These are phyloP conservation scores for Candida broadrunensis DNA, from an alignment of 805 yeast species.

Conservation along the genomic window DNA sequence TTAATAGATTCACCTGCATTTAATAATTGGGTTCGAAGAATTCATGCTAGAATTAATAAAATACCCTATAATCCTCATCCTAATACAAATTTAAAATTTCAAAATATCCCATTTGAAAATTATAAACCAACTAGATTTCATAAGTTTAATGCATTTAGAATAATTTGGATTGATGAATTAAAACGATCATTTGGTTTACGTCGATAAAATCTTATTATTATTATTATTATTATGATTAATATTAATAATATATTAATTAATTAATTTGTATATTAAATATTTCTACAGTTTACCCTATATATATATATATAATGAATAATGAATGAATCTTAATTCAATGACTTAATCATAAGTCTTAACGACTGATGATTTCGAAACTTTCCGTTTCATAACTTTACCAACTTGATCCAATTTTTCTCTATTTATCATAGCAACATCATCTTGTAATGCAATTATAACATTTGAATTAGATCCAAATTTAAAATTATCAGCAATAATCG, in stretches of 20 bases:
- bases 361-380: not conserved
- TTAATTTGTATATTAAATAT: not conserved
- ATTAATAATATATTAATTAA: not conserved
- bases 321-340: no score
- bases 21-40: constrained; percentile 56
- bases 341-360: constrained; percentile 1
- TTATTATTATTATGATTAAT: not conserved
- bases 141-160: constrained; percentile 57
- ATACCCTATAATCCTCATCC: constrained; percentile 42
- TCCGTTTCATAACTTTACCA: constrained; percentile 15
- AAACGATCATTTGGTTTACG: constrained; percentile 49
- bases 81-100: constrained; percentile 9
- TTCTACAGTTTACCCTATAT: no score
- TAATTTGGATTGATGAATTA: constrained; percentile 60
- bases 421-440: constrained; percentile 73
- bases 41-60: constrained; percentile 65
- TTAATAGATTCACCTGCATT: constrained; percentile 58
- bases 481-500: constrained; percentile 76
- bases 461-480: constrained; percentile 68
- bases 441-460: constrained; percentile 68
- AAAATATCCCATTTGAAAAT: constrained; percentile 17
- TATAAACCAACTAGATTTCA: constrained; percentile 54
- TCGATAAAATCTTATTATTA: not conserved
- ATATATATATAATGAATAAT: not conserved
- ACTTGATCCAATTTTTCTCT: constrained; percentile 60